phyloP scores from a whole-genome alignment of 306 rosid genomes.

The Prunus mira region DNA sequence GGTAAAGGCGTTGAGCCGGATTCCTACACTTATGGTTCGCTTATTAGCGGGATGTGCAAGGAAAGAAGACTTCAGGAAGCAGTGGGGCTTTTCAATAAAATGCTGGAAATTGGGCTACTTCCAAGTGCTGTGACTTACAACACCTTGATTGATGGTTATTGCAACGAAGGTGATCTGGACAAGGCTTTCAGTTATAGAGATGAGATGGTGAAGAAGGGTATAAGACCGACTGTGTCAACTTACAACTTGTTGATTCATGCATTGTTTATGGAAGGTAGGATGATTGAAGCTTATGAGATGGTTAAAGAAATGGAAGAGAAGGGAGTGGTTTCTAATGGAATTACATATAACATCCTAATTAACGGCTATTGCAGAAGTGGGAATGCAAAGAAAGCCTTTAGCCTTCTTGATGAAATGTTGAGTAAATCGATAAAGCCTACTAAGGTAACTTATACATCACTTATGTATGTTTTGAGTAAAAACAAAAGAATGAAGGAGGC shows the following conservation, averaged over 20 bases:
- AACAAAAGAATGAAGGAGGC: constrained; percentile 68
- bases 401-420: constrained; percentile 61
- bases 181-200: constrained; percentile 62
- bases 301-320: constrained; percentile 58
- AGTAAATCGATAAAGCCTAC: constrained; percentile 52
- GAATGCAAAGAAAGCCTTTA: constrained; percentile 60
- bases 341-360: constrained; percentile 75
- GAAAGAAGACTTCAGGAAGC: constrained; percentile 65
- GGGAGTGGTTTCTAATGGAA: constrained; percentile 56
- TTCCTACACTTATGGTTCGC: constrained; percentile 60
- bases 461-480: constrained; percentile 59
- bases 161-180: constrained; percentile 64
- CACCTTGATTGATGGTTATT: constrained; percentile 69
- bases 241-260: constrained; percentile 83
- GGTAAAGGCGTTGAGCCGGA: constrained; percentile 59
- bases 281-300: constrained; percentile 56
- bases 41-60: constrained; percentile 65
- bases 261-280: constrained; percentile 61
- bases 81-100: constrained; percentile 41
- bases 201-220: constrained; percentile 67
- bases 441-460: constrained; percentile 70
- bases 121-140: constrained; percentile 72
- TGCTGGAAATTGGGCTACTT: constrained; percentile 48
- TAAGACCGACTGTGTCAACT: constrained; percentile 51
- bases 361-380: constrained; percentile 78